Evolutionary conservation across 2,329 filamentous ascomycete genomes (phyloP).

Genomic region (Trichoderma koningii): DNA sequence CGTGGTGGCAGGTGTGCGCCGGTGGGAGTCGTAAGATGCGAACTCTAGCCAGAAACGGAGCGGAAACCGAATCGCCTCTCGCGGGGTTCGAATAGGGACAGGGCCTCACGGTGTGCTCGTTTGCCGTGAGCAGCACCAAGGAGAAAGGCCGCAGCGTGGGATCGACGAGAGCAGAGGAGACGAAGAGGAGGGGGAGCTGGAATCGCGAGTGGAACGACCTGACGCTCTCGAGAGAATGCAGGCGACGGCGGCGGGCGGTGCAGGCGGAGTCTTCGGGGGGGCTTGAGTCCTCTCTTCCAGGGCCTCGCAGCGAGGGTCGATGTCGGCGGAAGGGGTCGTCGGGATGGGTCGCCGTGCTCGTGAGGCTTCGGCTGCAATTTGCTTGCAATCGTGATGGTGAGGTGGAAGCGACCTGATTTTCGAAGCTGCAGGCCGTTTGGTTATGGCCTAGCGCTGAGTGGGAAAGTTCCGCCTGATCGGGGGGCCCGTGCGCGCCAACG

Average conservation of each 20-base stretch:
- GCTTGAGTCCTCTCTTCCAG: slow-evolving; percentile 26
- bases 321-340: slow-evolving; percentile 29
- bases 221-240: background rate
- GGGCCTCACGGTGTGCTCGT: background rate
- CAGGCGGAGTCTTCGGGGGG: slow-evolving; percentile 22
- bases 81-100: background rate
- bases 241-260: background rate
- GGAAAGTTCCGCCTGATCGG: slow-evolving; percentile 24
- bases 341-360: slow-evolving; percentile 30
- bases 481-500: slow-evolving; percentile 23
- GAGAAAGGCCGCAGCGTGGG: slow-evolving; percentile 5
- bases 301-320: slow-evolving; percentile 28
- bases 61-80: slow-evolving; percentile 9
- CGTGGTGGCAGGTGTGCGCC: slow-evolving; percentile 43
- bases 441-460: slow-evolving; percentile 40
- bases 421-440: slow-evolving; percentile 37
- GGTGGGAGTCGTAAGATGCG: slow-evolving; percentile 37
- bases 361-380: slow-evolving; percentile 31
- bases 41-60: slow-evolving; percentile 29
- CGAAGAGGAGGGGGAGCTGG: slow-evolving; percentile 17
- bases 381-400: slow-evolving; percentile 35
- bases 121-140: background rate
- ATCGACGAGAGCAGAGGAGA: slow-evolving; percentile 16
- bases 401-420: slow-evolving; percentile 38
- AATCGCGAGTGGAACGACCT: slow-evolving; percentile 11